These are phyloP conservation scores for Ogataea glucozyma DNA, from an alignment of 805 yeast genomes.

Conservation along the genomic window DNA sequence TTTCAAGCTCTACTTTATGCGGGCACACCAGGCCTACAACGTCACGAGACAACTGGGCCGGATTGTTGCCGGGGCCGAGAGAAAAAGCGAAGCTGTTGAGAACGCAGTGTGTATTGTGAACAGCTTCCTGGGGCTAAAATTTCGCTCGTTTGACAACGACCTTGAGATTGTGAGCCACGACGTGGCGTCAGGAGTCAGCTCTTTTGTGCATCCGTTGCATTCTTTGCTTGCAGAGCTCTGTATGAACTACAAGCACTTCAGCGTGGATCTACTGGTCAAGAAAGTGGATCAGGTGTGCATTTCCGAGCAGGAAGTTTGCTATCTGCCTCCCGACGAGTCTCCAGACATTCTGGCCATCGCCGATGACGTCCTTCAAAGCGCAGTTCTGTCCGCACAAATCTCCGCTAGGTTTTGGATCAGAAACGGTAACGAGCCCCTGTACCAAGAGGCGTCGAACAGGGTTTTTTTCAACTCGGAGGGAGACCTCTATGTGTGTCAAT, in stretches of 20 bases:
- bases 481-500: constrained; percentile 48
- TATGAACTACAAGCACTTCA: constrained; percentile 36
- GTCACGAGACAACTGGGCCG: constrained; percentile 30
- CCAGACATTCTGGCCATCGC: constrained; percentile 48
- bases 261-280: too few relatives aligned
- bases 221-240: constrained; percentile 52
- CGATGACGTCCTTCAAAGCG: constrained; percentile 58
- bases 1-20: constrained; percentile 50
- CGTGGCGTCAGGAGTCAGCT: constrained; percentile 48
- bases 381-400: constrained; percentile 63
- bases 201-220: constrained; percentile 62
- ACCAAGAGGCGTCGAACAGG: constrained; percentile 25
- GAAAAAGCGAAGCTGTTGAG: constrained; percentile 24
- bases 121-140: constrained; percentile 34
- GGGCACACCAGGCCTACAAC: constrained; percentile 25
- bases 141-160: constrained; percentile 30
- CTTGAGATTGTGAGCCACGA: constrained; percentile 33
- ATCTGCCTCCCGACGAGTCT: constrained; percentile 3
- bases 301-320: constrained; percentile 22
- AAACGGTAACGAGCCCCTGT: constrained; percentile 52
- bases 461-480: constrained; percentile 33
- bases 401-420: constrained; percentile 71
- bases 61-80: constrained; percentile 25
- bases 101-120: constrained; percentile 40
- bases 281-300: too few relatives aligned